Evolutionary conservation across 306 rosid genomes (phyloP).

Genomic region (Hippophae gyantsensis): DNA sequence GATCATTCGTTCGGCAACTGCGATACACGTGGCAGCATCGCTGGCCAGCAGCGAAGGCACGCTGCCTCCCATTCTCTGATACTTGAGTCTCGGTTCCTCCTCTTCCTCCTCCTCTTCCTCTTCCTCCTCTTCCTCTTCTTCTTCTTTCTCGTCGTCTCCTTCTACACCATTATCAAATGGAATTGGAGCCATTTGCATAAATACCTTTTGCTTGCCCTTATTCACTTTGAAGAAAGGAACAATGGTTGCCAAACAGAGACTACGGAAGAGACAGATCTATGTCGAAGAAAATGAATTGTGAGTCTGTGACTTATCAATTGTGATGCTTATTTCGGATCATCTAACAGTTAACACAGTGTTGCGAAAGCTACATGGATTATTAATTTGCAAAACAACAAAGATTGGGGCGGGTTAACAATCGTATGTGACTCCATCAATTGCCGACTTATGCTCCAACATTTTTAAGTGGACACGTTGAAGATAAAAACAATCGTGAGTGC

Average conservation of each 20-base stretch:
- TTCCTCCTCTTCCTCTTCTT: constrained; percentile 35
- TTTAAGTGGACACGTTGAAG: too few relatives aligned
- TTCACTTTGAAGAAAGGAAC: background rate
- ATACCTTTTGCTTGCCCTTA: constrained; percentile 22
- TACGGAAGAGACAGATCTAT: background rate
- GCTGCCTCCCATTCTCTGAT: constrained; percentile 97
- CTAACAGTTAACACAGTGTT: background rate
- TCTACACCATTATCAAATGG: constrained; percentile 71
- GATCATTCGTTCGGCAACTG: constrained; percentile 94
- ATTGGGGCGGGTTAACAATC: background rate
- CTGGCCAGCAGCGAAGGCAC: constrained; percentile 61
- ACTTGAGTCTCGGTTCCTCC: constrained; percentile 96
- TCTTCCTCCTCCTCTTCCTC: constrained; percentile 34
- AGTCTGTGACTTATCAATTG: too few relatives aligned
- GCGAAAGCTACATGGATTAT: background rate
- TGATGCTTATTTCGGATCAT: too few relatives aligned
- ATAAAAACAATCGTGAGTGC: too few relatives aligned
- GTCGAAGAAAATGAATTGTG: too few relatives aligned
- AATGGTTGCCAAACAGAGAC: background rate
- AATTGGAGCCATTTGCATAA: constrained; percentile 69
- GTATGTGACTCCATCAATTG: too few relatives aligned
- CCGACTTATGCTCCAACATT: too few relatives aligned
- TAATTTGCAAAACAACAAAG: constrained; percentile 28
- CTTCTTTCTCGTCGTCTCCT: constrained; percentile 85
- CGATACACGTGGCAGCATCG: constrained; percentile 84